These are phyloP conservation scores for Lineolata rhizophorae DNA, from an alignment of 495 filamentous ascomycete species.

Conservation along the genomic window DNA sequence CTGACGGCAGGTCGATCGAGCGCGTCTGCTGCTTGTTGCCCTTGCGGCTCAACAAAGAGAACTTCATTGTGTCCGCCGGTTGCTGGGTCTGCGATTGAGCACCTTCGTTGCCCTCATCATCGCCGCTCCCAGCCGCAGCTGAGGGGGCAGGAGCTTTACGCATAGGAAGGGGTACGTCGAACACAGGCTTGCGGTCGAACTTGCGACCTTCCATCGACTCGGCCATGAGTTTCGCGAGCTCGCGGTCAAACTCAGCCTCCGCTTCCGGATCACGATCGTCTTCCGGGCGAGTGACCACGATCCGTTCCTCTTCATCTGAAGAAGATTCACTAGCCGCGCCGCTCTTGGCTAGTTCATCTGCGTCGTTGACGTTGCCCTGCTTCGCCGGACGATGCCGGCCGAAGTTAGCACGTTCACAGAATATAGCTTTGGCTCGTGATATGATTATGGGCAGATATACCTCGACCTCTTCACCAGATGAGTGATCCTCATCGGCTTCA, in stretches of 20 bases:
- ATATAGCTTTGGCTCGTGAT: too few species aligned
- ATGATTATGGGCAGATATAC: constrained; percentile 12
- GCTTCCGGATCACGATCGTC: constrained; percentile 83
- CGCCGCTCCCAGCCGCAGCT: too few species aligned
- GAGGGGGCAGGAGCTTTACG: constrained; percentile 36
- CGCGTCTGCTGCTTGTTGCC: constrained; percentile 91
- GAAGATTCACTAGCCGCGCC: constrained; percentile 36
- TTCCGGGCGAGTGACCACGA: constrained; percentile 72
- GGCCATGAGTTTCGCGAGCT: constrained; percentile 96
- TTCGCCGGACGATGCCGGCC: too few species aligned
- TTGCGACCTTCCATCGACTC: constrained; percentile 87
- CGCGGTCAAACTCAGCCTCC: constrained; percentile 93
- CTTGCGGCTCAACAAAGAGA: constrained; percentile 86
- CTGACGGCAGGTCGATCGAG: constrained; percentile 80
- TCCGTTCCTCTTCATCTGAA: constrained; percentile 70
- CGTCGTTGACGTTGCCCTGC: constrained; percentile 10
- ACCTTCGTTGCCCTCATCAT: constrained; percentile 29
- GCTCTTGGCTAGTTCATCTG: constrained; percentile 5
- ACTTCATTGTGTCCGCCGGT: constrained; percentile 46
- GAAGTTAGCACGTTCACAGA: too few species aligned
- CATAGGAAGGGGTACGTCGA: constrained; percentile 87
- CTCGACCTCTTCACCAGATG: constrained; percentile 37
- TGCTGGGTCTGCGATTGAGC: constrained; percentile 4
- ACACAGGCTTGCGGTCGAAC: constrained; percentile 79
- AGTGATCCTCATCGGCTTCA: constrained; percentile 35